Evolutionary conservation across 2,329 filamentous ascomycete species (phyloP).

Genomic region (Fusarium sp.): DNA sequence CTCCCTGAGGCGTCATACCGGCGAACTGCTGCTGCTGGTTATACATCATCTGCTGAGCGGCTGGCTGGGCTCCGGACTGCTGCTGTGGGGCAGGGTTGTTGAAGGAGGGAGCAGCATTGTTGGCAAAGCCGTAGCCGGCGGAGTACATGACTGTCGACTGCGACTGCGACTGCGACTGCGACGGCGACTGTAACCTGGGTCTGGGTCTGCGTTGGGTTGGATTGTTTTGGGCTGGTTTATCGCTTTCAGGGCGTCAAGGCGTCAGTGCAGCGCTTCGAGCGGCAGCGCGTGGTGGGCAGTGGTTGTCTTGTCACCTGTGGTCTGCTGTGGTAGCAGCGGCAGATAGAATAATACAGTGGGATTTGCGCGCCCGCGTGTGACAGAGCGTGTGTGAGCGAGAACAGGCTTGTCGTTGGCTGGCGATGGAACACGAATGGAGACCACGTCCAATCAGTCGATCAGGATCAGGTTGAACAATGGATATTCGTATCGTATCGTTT

Average conservation of each 20-base stretch:
- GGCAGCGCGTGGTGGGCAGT: constrained; percentile 32
- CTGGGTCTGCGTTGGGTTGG: no score
- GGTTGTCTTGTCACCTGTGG: neutral
- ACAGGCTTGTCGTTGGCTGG: constrained; percentile 41
- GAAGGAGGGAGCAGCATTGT: constrained; percentile 66
- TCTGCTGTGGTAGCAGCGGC: constrained; percentile 28
- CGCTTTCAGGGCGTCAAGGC: constrained; percentile 30
- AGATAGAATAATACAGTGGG: constrained; percentile 25
- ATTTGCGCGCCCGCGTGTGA: constrained; percentile 9
- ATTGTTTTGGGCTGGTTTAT: constrained; percentile 5
- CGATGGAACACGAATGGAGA: constrained; percentile 37
- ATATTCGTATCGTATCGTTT: neutral
- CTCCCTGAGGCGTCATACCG: constrained; percentile 65
- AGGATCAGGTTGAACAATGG: neutral
- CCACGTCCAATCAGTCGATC: constrained; percentile 27
- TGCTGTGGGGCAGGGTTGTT: constrained; percentile 60
- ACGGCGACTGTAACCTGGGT: constrained; percentile 9
- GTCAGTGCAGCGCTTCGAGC: constrained; percentile 42
- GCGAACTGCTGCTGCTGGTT: constrained; percentile 68
- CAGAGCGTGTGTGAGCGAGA: constrained; percentile 33
- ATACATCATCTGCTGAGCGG: constrained; percentile 70
- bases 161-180: constrained; percentile 9
- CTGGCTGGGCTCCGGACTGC: constrained; percentile 56
- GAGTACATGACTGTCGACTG: constrained; percentile 61
- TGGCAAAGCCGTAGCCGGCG: constrained; percentile 67